These are phyloP conservation scores for Westerdykella aurantiaca DNA, from an alignment of 2,329 filamentous ascomycete species.

Conservation along the genomic window DNA sequence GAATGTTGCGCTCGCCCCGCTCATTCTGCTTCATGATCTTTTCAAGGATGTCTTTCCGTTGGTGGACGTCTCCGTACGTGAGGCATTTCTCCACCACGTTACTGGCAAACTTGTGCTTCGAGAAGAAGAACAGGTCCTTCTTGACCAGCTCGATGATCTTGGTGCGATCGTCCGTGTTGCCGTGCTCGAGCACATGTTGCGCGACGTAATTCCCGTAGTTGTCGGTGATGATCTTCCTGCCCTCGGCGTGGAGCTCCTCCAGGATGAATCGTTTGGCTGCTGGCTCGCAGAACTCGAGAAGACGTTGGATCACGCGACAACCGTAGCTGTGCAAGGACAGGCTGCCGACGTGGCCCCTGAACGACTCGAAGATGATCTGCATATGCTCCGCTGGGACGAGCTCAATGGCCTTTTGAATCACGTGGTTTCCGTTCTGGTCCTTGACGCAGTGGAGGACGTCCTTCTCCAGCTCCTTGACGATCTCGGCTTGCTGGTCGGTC, in stretches of 20 bases:
- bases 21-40: constrained; percentile 45
- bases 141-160: constrained; percentile 70
- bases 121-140: constrained; percentile 64
- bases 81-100: constrained; percentile 97
- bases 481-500: constrained; percentile 79
- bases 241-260: constrained; percentile 68
- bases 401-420: constrained; percentile 90
- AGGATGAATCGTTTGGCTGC: constrained; percentile 67
- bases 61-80: constrained; percentile 60
- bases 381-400: constrained; percentile 71
- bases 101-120: constrained; percentile 93
- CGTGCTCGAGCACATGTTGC: constrained; percentile 82
- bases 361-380: constrained; percentile 76
- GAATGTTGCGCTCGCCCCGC: constrained; percentile 64
- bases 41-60: constrained; percentile 62
- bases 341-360: constrained; percentile 66
- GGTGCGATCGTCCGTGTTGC: constrained; percentile 64
- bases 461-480: constrained; percentile 75
- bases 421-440: constrained; percentile 91
- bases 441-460: constrained; percentile 72
- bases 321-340: constrained; percentile 78
- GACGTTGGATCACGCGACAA: constrained; percentile 87
- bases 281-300: constrained; percentile 75
- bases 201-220: constrained; percentile 95
- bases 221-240: constrained; percentile 69